Conservation (phyloP, 768 basidiomycete genomes). For the Auricularia heimuer region DNA sequence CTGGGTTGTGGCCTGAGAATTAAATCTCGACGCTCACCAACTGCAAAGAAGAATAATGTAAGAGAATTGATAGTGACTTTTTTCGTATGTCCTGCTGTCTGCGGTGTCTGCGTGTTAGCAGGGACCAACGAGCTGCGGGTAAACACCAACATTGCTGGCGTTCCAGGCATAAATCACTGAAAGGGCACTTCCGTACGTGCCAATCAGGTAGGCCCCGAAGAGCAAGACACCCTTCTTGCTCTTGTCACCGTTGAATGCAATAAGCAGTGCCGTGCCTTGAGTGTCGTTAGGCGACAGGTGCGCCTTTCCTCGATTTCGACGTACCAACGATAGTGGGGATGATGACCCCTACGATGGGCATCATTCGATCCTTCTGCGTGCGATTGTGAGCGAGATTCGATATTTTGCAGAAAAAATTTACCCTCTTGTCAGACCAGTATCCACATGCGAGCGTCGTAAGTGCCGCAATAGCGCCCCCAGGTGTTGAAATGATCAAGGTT, state of each 20-base stretch:
- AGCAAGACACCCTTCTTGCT: constrained; percentile 42
- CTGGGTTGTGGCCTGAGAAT: constrained; percentile 27
- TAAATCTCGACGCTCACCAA: background rate
- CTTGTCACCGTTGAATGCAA: constrained; percentile 38
- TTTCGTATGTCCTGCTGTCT: constrained; percentile 53
- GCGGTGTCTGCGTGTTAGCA: background rate
- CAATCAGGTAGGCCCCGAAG: constrained; percentile 46
- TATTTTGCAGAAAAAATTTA: constrained; percentile 11
- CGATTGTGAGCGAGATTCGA: background rate
- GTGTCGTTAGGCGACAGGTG: background rate
- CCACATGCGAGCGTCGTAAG: constrained; percentile 42
- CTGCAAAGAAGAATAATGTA: background rate
- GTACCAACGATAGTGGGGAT: background rate
- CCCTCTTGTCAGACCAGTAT: constrained; percentile 59
- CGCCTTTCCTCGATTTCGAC: background rate
- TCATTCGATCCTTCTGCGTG: constrained; percentile 44
- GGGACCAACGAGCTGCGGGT: background rate
- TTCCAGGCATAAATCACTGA: constrained; percentile 56
- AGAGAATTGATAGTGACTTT: constrained; percentile 27
- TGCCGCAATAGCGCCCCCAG: constrained; percentile 42
- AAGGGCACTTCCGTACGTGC: constrained; percentile 51
- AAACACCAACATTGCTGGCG: constrained; percentile 34
- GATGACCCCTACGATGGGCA: constrained; percentile 47
- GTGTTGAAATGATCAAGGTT: constrained; percentile 49
- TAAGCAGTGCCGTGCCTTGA: constrained; percentile 41